phyloP scores from a whole-genome alignment of 2,329 filamentous ascomycete species.

The Fusarium brevicatenulatum region DNA sequence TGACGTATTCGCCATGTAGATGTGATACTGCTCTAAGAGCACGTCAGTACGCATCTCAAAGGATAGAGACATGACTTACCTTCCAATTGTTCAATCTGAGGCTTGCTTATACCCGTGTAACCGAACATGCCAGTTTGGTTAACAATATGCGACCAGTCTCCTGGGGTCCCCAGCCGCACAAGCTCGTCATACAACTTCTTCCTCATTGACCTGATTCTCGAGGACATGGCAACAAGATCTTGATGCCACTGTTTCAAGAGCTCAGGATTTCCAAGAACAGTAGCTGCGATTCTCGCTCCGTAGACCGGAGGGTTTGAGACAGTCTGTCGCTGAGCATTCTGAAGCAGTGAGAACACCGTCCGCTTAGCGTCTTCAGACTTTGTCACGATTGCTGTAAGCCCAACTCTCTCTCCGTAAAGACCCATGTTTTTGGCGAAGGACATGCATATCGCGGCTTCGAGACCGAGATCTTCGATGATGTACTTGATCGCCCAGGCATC shows the following conservation, averaged over 20 bases:
- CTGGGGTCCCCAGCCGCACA: conserved; percentile 46
- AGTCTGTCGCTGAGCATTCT: conserved; percentile 47
- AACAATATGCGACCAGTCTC: conserved; percentile 51
- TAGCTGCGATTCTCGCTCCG: conserved; percentile 49
- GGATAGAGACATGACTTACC: conserved; percentile 16
- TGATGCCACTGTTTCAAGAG: conserved; percentile 48
- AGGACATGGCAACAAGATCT: conserved; percentile 52
- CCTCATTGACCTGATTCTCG: conserved; percentile 50
- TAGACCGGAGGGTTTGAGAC: conserved; percentile 51
- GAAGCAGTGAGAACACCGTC: conserved; percentile 45
- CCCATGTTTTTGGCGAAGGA: conserved; percentile 72
- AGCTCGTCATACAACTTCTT: conserved; percentile 48
- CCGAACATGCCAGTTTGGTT: conserved; percentile 55
- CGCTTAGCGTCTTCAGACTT: conserved; percentile 21
- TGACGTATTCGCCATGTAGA: conserved; percentile 54
- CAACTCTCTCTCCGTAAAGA: conserved; percentile 53
- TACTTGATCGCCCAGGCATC: conserved; percentile 39
- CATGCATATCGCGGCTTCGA: conserved; percentile 66
- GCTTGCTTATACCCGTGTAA: conserved; percentile 59
- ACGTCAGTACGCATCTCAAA: neutral
- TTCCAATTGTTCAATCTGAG: conserved; percentile 54
- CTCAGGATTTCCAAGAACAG: conserved; percentile 45
- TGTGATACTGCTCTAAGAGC: conserved; percentile 46
- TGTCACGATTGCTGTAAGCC: conserved; percentile 45
- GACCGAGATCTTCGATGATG: conserved; percentile 45